Percentiles rank a stretch among this genome's conserved stretches.
Evolutionary conservation across 176 grass and related monocot species (phyloP).

Genomic region (Tillandsia leiboldiana): DNA sequence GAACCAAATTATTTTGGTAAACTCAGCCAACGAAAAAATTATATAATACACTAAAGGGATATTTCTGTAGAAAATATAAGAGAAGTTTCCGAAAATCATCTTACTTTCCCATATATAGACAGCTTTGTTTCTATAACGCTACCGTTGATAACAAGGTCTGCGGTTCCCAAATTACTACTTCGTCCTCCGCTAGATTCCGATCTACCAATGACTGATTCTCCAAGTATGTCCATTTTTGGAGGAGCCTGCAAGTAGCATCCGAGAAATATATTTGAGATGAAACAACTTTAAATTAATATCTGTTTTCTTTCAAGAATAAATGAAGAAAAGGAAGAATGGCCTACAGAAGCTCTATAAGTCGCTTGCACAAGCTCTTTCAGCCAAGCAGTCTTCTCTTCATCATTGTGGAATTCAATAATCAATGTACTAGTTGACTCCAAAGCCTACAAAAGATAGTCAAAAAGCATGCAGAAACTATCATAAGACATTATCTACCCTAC

Average conservation of each 20-base stretch:
- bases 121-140: conserved; percentile 83
- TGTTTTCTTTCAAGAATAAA: conserved; percentile 11
- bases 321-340: conserved; percentile 17
- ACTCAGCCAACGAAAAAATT: not conserved
- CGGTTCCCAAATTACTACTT: conserved; percentile 55
- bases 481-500: not conserved
- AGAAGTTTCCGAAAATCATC: not conserved
- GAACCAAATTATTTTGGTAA: not conserved
- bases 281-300: conserved; percentile 10
- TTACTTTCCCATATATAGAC: conserved; percentile 82
- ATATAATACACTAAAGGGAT: not conserved
- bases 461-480: conserved; percentile 4
- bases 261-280: conserved; percentile 8
- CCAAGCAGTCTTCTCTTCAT: conserved; percentile 72
- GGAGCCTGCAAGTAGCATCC: conserved; percentile 47
- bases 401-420: conserved; percentile 65
- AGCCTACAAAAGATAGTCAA: conserved; percentile 53
- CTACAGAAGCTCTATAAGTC: conserved; percentile 93
- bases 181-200: conserved; percentile 43
- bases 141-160: conserved; percentile 89
- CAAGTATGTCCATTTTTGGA: conserved; percentile 67
- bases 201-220: conserved; percentile 40
- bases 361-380: conserved; percentile 75
- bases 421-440: conserved; percentile 81
- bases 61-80: not conserved